Conservation (phyloP, 176 grass and related monocot genomes). For the Stipa capillata region DNA sequence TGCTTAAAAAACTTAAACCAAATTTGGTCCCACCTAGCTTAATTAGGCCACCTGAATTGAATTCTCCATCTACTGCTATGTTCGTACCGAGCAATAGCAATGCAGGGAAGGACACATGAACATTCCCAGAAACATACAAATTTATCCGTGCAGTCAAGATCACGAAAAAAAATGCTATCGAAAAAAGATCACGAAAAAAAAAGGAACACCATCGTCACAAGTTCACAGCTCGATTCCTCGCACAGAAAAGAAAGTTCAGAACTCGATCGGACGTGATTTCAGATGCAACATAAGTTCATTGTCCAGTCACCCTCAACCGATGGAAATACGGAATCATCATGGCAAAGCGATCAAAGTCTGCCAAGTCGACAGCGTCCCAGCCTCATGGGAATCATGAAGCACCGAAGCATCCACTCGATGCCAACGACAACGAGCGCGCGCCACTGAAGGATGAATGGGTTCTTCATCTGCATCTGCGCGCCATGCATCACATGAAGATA, state of each 20-base stretch:
- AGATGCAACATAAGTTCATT: background rate
- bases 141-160: too few species aligned
- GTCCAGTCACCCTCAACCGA: background rate
- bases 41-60: background rate
- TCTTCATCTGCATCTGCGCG: background rate
- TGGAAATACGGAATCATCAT: background rate
- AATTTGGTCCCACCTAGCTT: background rate
- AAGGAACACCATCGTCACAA: background rate
- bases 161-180: too few species aligned
- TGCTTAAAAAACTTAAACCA: background rate
- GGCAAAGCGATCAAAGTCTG: constrained; percentile 8
- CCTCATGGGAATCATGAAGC: constrained; percentile 14
- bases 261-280: background rate
- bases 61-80: background rate
- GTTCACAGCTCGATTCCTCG: background rate
- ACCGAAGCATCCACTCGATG: constrained; percentile 18
- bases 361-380: background rate
- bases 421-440: background rate
- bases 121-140: too few species aligned
- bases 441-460: background rate
- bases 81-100: background rate
- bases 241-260: too few species aligned
- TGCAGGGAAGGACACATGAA: too few species aligned
- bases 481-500: too few species aligned
- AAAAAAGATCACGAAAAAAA: too few species aligned